phyloP scores from a whole-genome alignment of 2,329 filamentous ascomycete species.

The Botrytis squamosa region DNA sequence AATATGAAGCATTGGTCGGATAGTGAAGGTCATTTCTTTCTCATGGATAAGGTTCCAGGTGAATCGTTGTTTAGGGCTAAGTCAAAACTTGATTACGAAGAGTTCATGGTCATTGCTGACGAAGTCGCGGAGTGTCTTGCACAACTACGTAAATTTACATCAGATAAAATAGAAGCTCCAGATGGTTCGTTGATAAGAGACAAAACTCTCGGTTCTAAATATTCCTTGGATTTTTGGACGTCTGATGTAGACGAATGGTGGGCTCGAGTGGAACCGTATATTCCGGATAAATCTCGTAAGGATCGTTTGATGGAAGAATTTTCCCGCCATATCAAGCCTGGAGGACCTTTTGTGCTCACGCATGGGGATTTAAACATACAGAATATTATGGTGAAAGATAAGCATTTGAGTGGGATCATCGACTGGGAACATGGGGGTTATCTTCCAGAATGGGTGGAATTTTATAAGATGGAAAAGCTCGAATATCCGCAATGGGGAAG shows the following conservation, averaged over 20 bases:
- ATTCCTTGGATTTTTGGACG: neutral
- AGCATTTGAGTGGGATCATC: neutral
- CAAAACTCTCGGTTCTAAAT: fast-evolving
- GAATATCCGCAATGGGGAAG: no score
- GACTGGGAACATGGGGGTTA: constrained; percentile 3
- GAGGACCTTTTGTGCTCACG: constrained; percentile 1
- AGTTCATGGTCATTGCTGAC: neutral
- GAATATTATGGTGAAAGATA: constrained; percentile 9
- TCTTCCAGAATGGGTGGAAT: neutral
- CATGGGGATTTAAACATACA: neutral
- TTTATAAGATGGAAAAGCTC: no score
- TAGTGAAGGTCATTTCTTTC: neutral
- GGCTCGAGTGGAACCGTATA: neutral
- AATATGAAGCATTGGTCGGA: neutral
- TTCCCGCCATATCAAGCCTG: neutral
- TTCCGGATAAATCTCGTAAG: neutral
- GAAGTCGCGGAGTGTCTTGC: constrained; percentile 7
- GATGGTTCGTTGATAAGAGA: neutral
- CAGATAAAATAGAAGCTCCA: neutral
- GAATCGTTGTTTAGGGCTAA: neutral
- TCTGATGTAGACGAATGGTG: neutral
- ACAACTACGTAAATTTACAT: neutral
- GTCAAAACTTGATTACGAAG: no score
- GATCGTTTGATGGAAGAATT: neutral
- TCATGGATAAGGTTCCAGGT: neutral